Base-by-base conservation (phyloP, 805 yeast species). In the Candida pseudoglaebosa region DNA sequence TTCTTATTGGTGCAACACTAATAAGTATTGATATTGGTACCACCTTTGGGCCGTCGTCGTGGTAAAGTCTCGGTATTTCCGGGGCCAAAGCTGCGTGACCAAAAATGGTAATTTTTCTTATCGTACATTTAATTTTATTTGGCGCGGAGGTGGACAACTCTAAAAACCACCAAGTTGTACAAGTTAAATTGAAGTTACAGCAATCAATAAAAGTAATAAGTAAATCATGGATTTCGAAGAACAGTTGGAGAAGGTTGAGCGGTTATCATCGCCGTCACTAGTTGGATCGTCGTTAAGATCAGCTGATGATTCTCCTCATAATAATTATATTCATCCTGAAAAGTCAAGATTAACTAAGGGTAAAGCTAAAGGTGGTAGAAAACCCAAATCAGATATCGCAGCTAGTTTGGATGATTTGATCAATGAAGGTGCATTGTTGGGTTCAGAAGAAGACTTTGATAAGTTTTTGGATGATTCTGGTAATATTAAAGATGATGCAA, bases 341-440 rank as follows among this genome's bases (percentile, higher is more conserved):
- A 65, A 66, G 46, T 59, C 58, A 45, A 26, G 26, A 7, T n/a
- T 16, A 6, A 29, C 21, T 4, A 21, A 34, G n/a, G 43, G 39
- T 31, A 52, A 48, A n/a, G n/a, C n/a, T 28, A 48, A 46, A 20
- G 34, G 13, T 12, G 36, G n/a, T 31, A 42, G 4, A n/a, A 16
- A 36, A 26, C 37, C 37, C 40, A 39, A 26, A 15, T 10, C 9
- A 9, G 29, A 38, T 34, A 36, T 77, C 32, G 75, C 81, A 28
- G 82, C 82, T 3, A 58, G 80, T 5, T 54, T 78, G 48, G 75
- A 74, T 44, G 82, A 75, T 36, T 62, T 69, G 52, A 69, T 69
- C 41, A 66, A 50, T 37, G 74, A 69, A 45, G 74, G 74, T 5
- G 74, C 74, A 2, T 58, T 69, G 36, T 54, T 69, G 49, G 72